These are phyloP conservation scores for Salmacisia buchloeana DNA, from an alignment of 1,284 basidiomycete genomes.

Conservation along the genomic window DNA sequence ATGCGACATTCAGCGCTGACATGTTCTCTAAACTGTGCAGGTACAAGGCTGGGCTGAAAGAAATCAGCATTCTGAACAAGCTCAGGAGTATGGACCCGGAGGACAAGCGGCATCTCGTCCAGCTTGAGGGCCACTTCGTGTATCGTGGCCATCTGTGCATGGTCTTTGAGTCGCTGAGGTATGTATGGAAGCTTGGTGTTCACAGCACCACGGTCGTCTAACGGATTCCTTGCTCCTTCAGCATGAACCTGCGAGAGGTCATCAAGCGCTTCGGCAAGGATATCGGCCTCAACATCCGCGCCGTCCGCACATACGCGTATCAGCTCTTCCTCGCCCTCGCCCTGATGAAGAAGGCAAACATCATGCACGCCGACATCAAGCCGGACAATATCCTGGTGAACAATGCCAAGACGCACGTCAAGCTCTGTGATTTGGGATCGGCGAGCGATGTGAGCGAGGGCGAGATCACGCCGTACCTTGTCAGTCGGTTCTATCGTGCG, in stretches of 20 bases:
- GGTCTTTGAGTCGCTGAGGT: conserved; percentile 82
- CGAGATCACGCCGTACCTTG: conserved; percentile 96
- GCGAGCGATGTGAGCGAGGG: conserved; percentile 80
- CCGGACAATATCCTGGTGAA: conserved; percentile 56
- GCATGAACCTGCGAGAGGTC: conserved; percentile 96
- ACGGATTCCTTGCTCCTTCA: conserved; percentile 10
- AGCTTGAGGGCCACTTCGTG: conserved; percentile 87
- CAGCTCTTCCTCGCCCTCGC: conserved; percentile 86
- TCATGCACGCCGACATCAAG: conserved; percentile 92
- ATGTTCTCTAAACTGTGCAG: conserved; percentile 4
- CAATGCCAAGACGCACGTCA: conserved; percentile 85
- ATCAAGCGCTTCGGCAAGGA: conserved; percentile 99
- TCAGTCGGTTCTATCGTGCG: conserved; percentile 94
- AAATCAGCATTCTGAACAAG: conserved; percentile 80
- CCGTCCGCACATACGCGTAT: conserved; percentile 94
- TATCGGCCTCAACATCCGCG: conserved; percentile 88
- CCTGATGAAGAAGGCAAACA: conserved; percentile 76
- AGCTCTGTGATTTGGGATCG: conserved; percentile 93
- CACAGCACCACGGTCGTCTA: background rate
- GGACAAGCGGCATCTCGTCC: conserved; percentile 91
- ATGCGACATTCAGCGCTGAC: background rate
- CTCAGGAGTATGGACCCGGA: conserved; percentile 83
- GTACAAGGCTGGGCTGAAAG: conserved; percentile 88
- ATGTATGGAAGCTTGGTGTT: too few relatives aligned
- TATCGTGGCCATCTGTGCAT: conserved; percentile 93